Evolutionary conservation across 2,329 filamentous ascomycete genomes (phyloP), one percentile per base, ranked within the genome.

Genomic region (Acephala macrosclerotiorum): DNA sequence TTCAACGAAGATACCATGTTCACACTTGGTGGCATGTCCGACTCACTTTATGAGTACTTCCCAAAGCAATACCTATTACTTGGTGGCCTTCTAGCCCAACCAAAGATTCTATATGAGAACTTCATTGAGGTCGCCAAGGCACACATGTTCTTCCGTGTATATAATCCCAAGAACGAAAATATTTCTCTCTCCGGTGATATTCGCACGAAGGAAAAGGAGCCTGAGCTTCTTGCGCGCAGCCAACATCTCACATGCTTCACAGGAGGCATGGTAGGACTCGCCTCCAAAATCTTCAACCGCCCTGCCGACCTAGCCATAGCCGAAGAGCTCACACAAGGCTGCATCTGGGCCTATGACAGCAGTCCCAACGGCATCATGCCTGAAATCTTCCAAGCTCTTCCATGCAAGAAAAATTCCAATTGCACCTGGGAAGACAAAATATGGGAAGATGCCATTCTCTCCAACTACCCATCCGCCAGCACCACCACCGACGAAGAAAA

Each of bases 201-300:
- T 14, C 73, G 75, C 14, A 72, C 79, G 20, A 71, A 71, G 3
- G 16, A 84, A 89, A 47, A 26, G 1, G 53, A 60, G 20, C 33
- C 58, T 67, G 89, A 91, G 9, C 64, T 71, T 33, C 65, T 68
- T 76, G 70, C 73, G 53, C 80, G 68, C 45, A 79, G 82, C 12
- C 86, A 92, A 70, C 91, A 93, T 76, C 81, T 94, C 1, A 86
- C 85, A 1, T 94, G 91, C 77, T 94, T 92, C 74, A 81, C 86
- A 2, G 91, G 91, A 7, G 91, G 90, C 11, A 89, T 91, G 81
- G 89, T 91, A 55, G 90, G 82, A 1, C 83, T 94, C 40, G 89
- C 86, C 1, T 87, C 90, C 1, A 86, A 84, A 66, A 80, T 93
- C 29, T 86, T 91, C 68, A 72, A 81, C 55, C 81, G 79, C 0